Evolutionary conservation across 139 green algal species (phyloP), one percentile per base, ranked within the genome.

Genomic region (Tetraselmis striata): DNA sequence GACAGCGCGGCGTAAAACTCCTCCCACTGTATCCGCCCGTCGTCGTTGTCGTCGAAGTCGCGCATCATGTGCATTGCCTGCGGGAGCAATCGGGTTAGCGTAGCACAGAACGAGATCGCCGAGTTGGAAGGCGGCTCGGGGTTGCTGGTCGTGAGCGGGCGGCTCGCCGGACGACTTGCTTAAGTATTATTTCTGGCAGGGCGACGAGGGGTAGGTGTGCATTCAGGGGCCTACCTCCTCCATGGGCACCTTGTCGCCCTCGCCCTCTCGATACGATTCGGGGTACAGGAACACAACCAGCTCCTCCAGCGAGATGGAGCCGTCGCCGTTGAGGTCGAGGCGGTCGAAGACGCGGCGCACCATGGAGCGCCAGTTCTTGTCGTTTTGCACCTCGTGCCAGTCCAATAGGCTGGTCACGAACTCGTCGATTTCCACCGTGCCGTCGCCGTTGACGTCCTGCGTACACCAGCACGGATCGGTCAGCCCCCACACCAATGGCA

Each of bases 241-340:
- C 45, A 67, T 67, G 11, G 45, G 45, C 45, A 67, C 45, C 45
- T 25, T 18, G 45, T 67, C 45, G 11, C 18, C 45, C 11, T 67
- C 18, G 45, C 45, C 45, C 11, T 67, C 11, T 18, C 18, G 45
- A 18, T 67, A 67, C 45, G 45, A 67, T 5, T 67, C 45, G 45
- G 45, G 45, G 45, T 67, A 67, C 82, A 96, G 86, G 59, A 90
- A 84, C 28, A 86, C 80, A 11, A 92, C 27, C 22, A 98, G 79
- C 88, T 97, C 94, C 76, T 96, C 91, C 45, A 98, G 83, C 28
- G 81, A 85, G 59, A 98, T 95, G 85, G 87, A 96, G 59, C 93
- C 94, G 83, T 96, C 90, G 29, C 89, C 87, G 80, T 98, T 92
- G 25, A 83, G 31, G 87, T 98, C 94, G 80, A 98, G 87, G 74